Evolutionary conservation across 129 eudicot species (phyloP), one percentile per base, ranked within the genome.

Genomic region (Tanacetum coccineum): DNA sequence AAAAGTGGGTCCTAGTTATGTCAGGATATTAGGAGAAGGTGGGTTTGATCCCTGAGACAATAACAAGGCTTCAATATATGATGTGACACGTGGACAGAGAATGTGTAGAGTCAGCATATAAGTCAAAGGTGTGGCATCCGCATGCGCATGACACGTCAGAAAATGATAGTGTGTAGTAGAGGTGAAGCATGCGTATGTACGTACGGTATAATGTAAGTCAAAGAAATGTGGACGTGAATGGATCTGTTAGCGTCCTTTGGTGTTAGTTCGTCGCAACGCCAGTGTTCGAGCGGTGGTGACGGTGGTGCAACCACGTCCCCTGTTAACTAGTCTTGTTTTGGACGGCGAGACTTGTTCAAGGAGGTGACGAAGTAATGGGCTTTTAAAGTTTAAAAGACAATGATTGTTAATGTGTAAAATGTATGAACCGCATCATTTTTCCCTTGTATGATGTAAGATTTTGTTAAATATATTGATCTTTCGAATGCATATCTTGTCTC

Each of bases 21-120:
- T 81, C 73, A 70, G 85, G 82, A 58, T 76, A 80, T 84, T 71
- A 59, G 85, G 85, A 67, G 74, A 77, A 84, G 78, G 78, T 87
- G 72, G 69, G 67, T 74, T 36, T 69, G 83, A 76, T 74, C 74
- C 82, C 75, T 66, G 63, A 15, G 13, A 28, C 36, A 40, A 56
- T 45, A 14, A 75, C 76, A 81, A 67, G 87, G 68, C 74, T 69
- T 62, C 70, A 25, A 47, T 50, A 36, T 9, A 13, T 21, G 67
- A 28, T 54, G 20, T 21, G 70, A 57, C 88, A 78, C 80, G 83
- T 85, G 85, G 83, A 57, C 13, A 7, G 20, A 1, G 0, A 13
- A 4, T 39, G 36, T 78, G 78, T 61, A 25, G 57, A 68, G 67
- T 79, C 80, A 76, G 82, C 91, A 46, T 0, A 9, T 14, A 8